Evolutionary conservation across 345 rosid species (phyloP).

Genomic region (Camelina neglecta): DNA sequence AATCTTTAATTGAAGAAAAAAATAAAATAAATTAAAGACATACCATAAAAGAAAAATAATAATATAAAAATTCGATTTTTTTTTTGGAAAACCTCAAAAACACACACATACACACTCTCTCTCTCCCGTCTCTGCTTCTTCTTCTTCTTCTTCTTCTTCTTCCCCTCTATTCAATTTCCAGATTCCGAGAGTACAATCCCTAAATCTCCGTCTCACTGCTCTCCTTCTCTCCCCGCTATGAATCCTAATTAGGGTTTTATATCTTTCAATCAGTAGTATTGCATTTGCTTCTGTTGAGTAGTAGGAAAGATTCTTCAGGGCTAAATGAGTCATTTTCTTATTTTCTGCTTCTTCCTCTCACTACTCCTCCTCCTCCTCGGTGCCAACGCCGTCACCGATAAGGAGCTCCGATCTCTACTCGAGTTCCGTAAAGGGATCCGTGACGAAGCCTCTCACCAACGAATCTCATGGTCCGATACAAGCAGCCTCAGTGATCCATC

Average conservation of each 20-base stretch:
- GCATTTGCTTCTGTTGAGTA: slow-evolving; percentile 6
- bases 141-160: slow-evolving; percentile 22
- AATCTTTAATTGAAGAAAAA: not conserved
- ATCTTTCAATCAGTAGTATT: not conserved
- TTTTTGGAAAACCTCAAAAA: slow-evolving; percentile 26
- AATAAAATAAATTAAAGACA: slow-evolving; percentile 12
- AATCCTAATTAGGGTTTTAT: slow-evolving; percentile 29
- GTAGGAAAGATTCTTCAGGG: not conserved
- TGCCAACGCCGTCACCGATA: slow-evolving; percentile 42
- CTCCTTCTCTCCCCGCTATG: slow-evolving; percentile 37
- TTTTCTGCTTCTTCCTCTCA: slow-evolving; percentile 40
- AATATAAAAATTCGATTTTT: slow-evolving; percentile 22
- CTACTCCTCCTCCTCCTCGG: slow-evolving; percentile 23
- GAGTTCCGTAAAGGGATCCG: slow-evolving; percentile 91
- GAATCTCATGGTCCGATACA: slow-evolving; percentile 55
- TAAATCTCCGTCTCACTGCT: slow-evolving; percentile 32
- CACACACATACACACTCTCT: not conserved
- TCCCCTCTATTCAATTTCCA: slow-evolving; percentile 17
- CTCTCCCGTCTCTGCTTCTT: slow-evolving; percentile 1
- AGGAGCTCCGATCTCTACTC: slow-evolving; percentile 69
- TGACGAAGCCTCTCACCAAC: slow-evolving; percentile 51
- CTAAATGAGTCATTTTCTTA: slow-evolving; percentile 53
- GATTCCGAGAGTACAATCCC: slow-evolving; percentile 37
- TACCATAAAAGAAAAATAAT: not conserved
- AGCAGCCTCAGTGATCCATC: slow-evolving; percentile 43